Base-by-base conservation (phyloP, 306 rosid species). In the Cucumis cinereus region DNA sequence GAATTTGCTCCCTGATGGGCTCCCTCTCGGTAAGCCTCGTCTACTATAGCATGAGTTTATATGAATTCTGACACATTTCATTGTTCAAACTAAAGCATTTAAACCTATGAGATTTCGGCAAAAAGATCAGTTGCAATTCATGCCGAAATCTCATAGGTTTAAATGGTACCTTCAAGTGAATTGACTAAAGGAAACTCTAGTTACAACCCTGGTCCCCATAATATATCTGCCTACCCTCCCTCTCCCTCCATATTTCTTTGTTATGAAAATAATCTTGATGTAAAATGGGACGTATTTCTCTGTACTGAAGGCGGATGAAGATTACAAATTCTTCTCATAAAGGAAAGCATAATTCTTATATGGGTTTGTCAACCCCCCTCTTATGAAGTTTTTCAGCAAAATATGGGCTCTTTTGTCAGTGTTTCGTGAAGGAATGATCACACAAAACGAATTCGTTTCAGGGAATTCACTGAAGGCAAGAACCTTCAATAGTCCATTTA, bases 1-100 rank as follows among this genome's bases (percentile, higher is more conserved):
- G 94, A 79, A 90, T 92, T 68, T 92, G 98, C 79, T 92, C 98
- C 1, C 84, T 92, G 85, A 89, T 92, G 92, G 98, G 98, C 60
- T 92, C 98, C 52, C 94, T 92, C 80, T 85, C 98, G 61, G 98
- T 92, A 83, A 69, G 85, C 81, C 38, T 38, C 19, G 5, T 61
- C 49, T 59, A 23, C 23, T 13, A 19, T 10, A 36, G n/a, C 11
- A 6, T 69, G 17, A 43, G 56, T 69, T 69, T 47, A 40, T 43
- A 43, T 69, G 52, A 35, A 63, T 17, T 35, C 40, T 3, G 26
- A 16, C 36, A 1, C 49, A 36, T 36, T 63, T 36, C 16, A 63
- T 41, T 40, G 19, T 67, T 43, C 73, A 40, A 40, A 6, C 26
- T 40, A 20, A 0, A 20, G 30, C 10, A 14, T 67, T 11, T 20